A percentile compares a stretch with the other conserved stretches of the same genome.
phyloP scores from a whole-genome alignment of 495 filamentous ascomycete genomes.

The Neurospora discreta region DNA sequence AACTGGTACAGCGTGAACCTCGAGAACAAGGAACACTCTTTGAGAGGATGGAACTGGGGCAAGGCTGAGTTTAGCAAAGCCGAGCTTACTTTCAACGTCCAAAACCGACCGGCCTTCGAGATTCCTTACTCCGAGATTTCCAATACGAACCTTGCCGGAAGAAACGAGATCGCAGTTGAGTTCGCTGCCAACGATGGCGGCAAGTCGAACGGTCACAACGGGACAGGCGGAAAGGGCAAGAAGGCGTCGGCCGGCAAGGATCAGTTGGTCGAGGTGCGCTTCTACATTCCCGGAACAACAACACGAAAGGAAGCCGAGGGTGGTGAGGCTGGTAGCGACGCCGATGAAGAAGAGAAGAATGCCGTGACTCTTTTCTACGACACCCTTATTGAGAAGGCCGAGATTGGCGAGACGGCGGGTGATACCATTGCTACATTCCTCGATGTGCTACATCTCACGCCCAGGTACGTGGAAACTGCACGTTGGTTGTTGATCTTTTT shows the following conservation, averaged over 20 bases:
- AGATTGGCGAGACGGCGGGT: slow-evolving; percentile 96
- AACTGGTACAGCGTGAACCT: slow-evolving; percentile 91
- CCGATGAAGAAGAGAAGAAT: slow-evolving; percentile 73
- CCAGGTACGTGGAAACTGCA: slow-evolving; percentile 51
- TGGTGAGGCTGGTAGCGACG: slow-evolving; percentile 55
- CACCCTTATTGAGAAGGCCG: slow-evolving; percentile 94
- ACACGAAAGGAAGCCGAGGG: slow-evolving; percentile 76
- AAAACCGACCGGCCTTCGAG: slow-evolving; percentile 94
- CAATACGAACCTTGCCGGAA: slow-evolving; percentile 94
- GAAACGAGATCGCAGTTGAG: slow-evolving; percentile 95
- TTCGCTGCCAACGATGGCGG: slow-evolving; percentile 60
- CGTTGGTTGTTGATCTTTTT: not conserved
- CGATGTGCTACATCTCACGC: slow-evolving; percentile 94
- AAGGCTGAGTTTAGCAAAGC: slow-evolving; percentile 95
- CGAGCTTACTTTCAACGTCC: slow-evolving; percentile 91
- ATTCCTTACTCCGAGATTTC: slow-evolving; percentile 95
- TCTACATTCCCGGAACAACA: slow-evolving; percentile 92
- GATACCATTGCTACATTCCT: slow-evolving; percentile 96
- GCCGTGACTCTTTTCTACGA: slow-evolving; percentile 94
- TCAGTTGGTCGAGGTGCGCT: slow-evolving; percentile 94
- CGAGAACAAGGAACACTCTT: slow-evolving; percentile 82
- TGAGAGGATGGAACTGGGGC: slow-evolving; percentile 99
- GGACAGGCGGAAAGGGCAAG: slow-evolving; percentile 71
- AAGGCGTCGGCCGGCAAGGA: slow-evolving; percentile 82
- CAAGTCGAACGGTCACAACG: slow-evolving; percentile 63